Evolutionary conservation across 805 yeast genomes (phyloP), one percentile per base, ranked within the genome.

Genomic region (Saccharomyces jurei): DNA sequence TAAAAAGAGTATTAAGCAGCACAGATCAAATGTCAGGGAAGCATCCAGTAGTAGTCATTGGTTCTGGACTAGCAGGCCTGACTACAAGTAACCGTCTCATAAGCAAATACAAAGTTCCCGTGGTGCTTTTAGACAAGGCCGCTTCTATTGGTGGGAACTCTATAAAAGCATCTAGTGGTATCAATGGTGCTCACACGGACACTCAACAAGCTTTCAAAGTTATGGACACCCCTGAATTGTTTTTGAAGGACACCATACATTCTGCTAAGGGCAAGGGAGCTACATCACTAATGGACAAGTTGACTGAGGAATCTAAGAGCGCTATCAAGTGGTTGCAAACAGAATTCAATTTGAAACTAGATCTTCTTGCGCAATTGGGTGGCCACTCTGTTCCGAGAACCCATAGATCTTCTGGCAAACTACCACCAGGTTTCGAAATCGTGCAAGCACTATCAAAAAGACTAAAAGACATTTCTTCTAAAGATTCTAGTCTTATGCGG

Each of bases 321-420:
- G 91, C 94, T 0, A 78, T 88, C 49, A 79, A 79, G 48, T 88
- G 95, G 92, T 76, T 88, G 51, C 86, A 85, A 58, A 77, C 80
- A 41, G 78, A 76, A 4, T 81, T 86, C 61, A 77, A 74, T 5
- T 71, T 87, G 51, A 87, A 84, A 60, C 70, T 88, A 52, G 78
- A 86, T 13, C 75, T 83, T n/a, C 86, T 88, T 6, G 79, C 88
- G 17, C 80, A 87, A 60, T 70, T 87, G 48, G 96, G 96, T 41
- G 96, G 96, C 2, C 96, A 88, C 65, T 82, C 90, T 1, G 81
- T 76, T 51, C 83, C 89, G 31, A 76, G 96, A 66, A 88, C 96
- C 1, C 96, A 88, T 67, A 77, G 95, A 61, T 91, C 94, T 1
- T 78, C 80, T 13, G 76, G 77, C 4, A 75, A 74, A 22, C 66